Percentiles rank a stretch among this genome's conserved stretches.
Conservation (phyloP, 2,329 filamentous ascomycete genomes). For the Arthrobotrys musiformis region DNA sequence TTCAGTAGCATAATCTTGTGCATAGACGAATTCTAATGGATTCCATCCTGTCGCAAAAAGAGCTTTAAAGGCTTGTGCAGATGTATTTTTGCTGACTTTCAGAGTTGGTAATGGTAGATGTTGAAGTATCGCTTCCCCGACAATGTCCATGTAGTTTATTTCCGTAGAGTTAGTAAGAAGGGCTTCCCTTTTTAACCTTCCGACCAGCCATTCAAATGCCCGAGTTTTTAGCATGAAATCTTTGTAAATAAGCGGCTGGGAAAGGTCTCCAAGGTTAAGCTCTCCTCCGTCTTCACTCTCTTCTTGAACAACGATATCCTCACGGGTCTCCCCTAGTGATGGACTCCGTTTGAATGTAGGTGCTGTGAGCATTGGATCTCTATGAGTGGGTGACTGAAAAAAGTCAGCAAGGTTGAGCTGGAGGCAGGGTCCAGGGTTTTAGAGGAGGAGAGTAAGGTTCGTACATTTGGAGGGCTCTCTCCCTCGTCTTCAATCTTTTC, state of each 20-base stretch:
- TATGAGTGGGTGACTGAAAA: too few relatives aligned
- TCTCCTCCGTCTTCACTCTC: too few relatives aligned
- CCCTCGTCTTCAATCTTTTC: too few relatives aligned
- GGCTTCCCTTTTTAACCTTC: conserved; percentile 22
- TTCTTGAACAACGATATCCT: too few relatives aligned
- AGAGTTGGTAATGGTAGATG: conserved; percentile 16
- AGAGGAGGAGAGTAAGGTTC: too few relatives aligned
- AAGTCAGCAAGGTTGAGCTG: too few relatives aligned
- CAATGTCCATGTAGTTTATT: conserved; percentile 33
- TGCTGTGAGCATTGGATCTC: too few relatives aligned
- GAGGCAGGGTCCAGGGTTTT: too few relatives aligned
- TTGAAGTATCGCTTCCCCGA: conserved; percentile 6
- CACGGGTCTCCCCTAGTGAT: too few relatives aligned
- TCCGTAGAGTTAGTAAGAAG: neutral
- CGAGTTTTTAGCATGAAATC: conserved; percentile 37
- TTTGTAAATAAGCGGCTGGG: neutral
- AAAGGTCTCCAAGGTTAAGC: too few relatives aligned
- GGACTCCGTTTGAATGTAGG: too few relatives aligned
- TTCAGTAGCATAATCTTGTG: conserved; percentile 19
- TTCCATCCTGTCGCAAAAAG: conserved; percentile 39
- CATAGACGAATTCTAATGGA: conserved; percentile 13
- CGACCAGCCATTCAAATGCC: conserved; percentile 52
- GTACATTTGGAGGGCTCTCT: too few relatives aligned
- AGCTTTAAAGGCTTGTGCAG: conserved; percentile 19
- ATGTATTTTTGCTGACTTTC: conserved; percentile 44